Percentiles rank a stretch among this genome's conserved stretches.
phyloP scores from a whole-genome alignment of 257 asterid genomes.

The Rubia yunnanensis region DNA sequence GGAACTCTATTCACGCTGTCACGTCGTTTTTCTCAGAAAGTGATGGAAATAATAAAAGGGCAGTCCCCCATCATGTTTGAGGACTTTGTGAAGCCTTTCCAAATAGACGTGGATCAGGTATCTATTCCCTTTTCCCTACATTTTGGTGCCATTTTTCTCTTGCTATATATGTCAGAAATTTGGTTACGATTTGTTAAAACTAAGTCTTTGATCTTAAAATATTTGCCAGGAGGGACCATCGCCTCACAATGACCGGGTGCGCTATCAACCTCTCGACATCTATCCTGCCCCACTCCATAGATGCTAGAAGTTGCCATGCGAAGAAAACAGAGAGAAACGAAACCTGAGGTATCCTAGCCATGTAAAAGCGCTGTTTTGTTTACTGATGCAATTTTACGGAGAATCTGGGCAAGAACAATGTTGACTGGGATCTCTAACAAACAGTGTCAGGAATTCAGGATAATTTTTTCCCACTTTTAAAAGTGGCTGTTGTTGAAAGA shows the following conservation, averaged over 20 bases:
- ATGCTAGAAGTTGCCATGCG: conserved; percentile 26
- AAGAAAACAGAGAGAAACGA: not conserved
- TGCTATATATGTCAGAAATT: too few species aligned
- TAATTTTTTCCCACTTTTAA: too few species aligned
- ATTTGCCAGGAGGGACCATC: conserved; percentile 63
- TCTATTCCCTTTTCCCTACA: conserved; percentile 10
- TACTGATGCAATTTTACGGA: not conserved
- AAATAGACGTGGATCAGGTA: conserved; percentile 70
- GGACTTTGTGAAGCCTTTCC: conserved; percentile 83
- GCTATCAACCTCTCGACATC: conserved; percentile 67
- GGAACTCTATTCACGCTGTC: too few species aligned
- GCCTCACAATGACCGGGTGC: conserved; percentile 60
- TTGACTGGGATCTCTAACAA: too few species aligned
- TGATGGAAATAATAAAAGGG: conserved; percentile 61
- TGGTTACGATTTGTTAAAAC: not conserved
- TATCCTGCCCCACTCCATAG: conserved; percentile 89
- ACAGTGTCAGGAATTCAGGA: too few species aligned
- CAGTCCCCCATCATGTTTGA: conserved; percentile 73
- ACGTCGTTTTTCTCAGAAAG: conserved; percentile 52
- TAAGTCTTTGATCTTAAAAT: not conserved
- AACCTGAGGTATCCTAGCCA: not conserved
- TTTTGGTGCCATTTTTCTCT: not conserved
- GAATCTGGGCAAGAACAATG: not conserved
- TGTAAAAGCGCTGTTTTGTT: not conserved
- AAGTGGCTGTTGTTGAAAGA: too few species aligned